phyloP scores from a whole-genome alignment of 148 eudicot species.

The Pouteria glomerata region DNA sequence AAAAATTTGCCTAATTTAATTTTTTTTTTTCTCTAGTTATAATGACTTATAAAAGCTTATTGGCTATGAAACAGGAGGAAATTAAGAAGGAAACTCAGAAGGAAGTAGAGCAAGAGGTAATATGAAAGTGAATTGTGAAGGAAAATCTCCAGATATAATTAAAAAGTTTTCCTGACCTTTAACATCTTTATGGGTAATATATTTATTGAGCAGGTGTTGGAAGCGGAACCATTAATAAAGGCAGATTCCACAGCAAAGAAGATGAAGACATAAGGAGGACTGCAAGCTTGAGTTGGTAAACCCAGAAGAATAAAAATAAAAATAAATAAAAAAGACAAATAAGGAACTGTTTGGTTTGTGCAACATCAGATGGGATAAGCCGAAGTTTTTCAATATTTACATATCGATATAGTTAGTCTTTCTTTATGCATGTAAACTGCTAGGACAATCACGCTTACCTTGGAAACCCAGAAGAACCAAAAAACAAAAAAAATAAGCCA shows the following conservation, averaged over 20 bases:
- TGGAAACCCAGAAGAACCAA: too few species aligned
- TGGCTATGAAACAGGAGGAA: conserved; percentile 11
- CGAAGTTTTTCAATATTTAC: too few species aligned
- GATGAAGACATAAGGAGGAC: conserved; percentile 9
- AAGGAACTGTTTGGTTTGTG: background rate
- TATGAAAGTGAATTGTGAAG: background rate
- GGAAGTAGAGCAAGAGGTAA: conserved; percentile 14
- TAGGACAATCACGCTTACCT: too few species aligned
- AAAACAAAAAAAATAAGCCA: too few species aligned
- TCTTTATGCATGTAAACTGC: too few species aligned
- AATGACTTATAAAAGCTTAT: background rate
- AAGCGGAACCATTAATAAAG: background rate
- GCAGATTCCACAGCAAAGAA: background rate
- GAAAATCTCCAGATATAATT: too few species aligned
- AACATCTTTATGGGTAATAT: too few species aligned
- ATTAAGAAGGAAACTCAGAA: conserved; percentile 7
- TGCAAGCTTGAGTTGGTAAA: conserved; percentile 9
- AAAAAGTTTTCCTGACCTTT: too few species aligned
- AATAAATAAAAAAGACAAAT: background rate
- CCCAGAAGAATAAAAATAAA: background rate
- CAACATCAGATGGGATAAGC: too few species aligned
- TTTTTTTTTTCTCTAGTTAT: too few species aligned
- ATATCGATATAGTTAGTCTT: too few species aligned
- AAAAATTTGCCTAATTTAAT: too few species aligned
- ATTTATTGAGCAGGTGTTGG: background rate